These are phyloP conservation scores for Phycomyces nitens DNA, from an alignment of 192 early-diverging fungal species.

Conservation along the genomic window DNA sequence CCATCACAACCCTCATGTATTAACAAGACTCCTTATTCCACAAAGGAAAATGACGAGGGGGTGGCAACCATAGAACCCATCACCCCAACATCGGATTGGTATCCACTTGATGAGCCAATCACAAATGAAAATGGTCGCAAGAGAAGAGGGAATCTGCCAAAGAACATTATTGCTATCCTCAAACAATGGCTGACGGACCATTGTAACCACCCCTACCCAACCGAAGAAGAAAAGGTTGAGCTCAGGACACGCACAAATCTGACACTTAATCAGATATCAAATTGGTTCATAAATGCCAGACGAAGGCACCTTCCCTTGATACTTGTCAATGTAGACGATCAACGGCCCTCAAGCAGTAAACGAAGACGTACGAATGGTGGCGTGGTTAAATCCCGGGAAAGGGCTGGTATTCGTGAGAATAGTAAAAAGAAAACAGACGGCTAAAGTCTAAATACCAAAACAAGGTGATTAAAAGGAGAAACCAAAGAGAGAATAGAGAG, in stretches of 20 bases:
- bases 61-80: background rate
- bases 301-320: constrained; percentile 51
- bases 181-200: constrained; percentile 60
- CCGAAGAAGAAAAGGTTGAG: constrained; percentile 57
- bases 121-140: constrained; percentile 15
- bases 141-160: constrained; percentile 56
- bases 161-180: constrained; percentile 51
- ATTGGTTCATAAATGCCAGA: constrained; percentile 76
- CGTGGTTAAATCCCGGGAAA: background rate
- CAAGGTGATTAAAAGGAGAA: too few relatives aligned
- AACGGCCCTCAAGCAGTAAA: background rate
- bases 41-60: constrained; percentile 1
- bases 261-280: constrained; percentile 66
- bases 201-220: constrained; percentile 62
- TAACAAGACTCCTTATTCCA: background rate
- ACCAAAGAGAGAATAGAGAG: too few relatives aligned
- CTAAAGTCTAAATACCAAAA: too few relatives aligned
- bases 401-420: constrained; percentile 1
- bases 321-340: constrained; percentile 14
- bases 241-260: constrained; percentile 55
- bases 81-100: background rate
- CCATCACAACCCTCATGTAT: background rate
- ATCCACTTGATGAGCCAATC: background rate
- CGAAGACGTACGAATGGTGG: background rate
- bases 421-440: too few relatives aligned